A percentile compares a stretch with the other conserved stretches of the same genome.
phyloP scores from a whole-genome alignment of 805 yeast genomes.

The Schizosaccharomyces osmophilus region DNA sequence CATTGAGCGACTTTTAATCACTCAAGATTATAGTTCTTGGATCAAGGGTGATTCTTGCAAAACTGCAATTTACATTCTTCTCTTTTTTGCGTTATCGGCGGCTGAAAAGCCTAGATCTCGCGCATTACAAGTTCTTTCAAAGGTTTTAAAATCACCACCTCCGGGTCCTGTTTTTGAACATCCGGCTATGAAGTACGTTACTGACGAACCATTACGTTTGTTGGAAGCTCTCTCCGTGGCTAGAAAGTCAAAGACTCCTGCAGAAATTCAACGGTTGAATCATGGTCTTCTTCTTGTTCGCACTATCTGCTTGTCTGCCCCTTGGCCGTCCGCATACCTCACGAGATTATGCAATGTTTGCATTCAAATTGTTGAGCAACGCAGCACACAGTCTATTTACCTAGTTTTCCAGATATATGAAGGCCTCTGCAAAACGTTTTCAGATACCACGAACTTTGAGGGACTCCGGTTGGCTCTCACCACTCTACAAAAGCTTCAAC shows the following conservation, averaged over 20 bases:
- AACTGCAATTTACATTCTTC: constrained; percentile 55
- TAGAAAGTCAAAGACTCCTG: background rate
- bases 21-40: constrained; percentile 73
- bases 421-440: background rate
- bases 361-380: background rate
- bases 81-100: background rate
- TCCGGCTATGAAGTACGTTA: constrained; percentile 46
- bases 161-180: constrained; percentile 66
- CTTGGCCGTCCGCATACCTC: constrained; percentile 58
- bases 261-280: background rate
- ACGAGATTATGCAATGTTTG: constrained; percentile 15
- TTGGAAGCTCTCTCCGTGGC: constrained; percentile 22
- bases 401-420: background rate
- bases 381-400: background rate
- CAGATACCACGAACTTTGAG: background rate
- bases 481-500: constrained; percentile 21
- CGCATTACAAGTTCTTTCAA: constrained; percentile 10
- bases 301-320: background rate
- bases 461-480: constrained; percentile 22
- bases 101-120: background rate
- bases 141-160: constrained; percentile 34
- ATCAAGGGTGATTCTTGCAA: constrained; percentile 33
- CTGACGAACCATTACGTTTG: constrained; percentile 38
- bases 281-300: background rate
- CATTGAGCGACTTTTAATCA: constrained; percentile 49